These are phyloP conservation scores for Dendryphion nanum DNA, from an alignment of 2,329 filamentous ascomycete species.

Conservation along the genomic window DNA sequence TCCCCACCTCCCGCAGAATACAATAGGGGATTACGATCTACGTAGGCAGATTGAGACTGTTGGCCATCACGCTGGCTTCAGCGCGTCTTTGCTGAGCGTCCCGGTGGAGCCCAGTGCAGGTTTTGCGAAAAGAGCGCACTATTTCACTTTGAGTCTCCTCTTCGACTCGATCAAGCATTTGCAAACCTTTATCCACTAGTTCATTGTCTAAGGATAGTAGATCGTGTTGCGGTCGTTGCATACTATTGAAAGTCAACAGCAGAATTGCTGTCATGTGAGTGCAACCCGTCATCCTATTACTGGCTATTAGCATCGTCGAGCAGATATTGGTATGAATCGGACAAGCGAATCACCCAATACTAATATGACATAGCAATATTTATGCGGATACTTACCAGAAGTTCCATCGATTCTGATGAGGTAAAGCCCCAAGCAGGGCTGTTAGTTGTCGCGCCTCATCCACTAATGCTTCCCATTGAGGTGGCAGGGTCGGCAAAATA, in stretches of 20 bases:
- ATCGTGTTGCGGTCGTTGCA: slow-evolving; percentile 15
- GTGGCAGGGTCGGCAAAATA: slow-evolving; percentile 13
- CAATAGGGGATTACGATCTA: no score
- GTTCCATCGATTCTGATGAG: slow-evolving; percentile 11
- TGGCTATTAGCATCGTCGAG: not conserved
- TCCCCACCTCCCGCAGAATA: slow-evolving; percentile 1
- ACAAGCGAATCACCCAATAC: slow-evolving; percentile 6
- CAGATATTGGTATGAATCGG: not conserved
- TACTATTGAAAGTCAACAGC: slow-evolving; percentile 18
- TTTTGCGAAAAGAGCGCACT: slow-evolving; percentile 10
- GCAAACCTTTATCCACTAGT: slow-evolving; percentile 15
- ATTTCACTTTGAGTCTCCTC: slow-evolving; percentile 11
- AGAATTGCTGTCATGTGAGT: slow-evolving; percentile 19
- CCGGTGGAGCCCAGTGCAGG: slow-evolving; percentile 12
- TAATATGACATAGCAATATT: slow-evolving; percentile 3
- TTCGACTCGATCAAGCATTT: slow-evolving; percentile 10
- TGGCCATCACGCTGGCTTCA: slow-evolving; percentile 10
- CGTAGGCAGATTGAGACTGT: slow-evolving; percentile 6
- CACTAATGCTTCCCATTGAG: slow-evolving; percentile 17
- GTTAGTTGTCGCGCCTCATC: slow-evolving; percentile 15
- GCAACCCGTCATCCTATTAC: slow-evolving; percentile 20
- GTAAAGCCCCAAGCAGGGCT: slow-evolving; percentile 13
- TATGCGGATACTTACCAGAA: slow-evolving; percentile 18
- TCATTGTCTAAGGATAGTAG: slow-evolving; percentile 11
- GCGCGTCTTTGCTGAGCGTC: slow-evolving; percentile 9